Conservation (phyloP, 331 rosid species). For the Erythrophleum ivorense region DNA sequence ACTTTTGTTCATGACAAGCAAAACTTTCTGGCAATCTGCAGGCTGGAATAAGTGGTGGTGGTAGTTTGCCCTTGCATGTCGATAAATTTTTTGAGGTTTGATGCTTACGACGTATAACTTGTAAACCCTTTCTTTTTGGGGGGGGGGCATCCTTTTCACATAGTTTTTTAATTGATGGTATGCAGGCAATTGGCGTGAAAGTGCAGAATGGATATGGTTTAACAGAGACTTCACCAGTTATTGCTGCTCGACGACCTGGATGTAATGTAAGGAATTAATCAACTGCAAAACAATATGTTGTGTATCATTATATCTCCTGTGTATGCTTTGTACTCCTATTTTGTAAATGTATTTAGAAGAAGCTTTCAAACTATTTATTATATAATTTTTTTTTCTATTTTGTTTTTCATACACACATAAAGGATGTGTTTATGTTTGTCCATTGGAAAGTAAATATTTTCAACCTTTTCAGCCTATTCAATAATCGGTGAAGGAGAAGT, state of each 20-base stretch:
- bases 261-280: constrained; percentile 67
- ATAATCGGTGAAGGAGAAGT: background rate
- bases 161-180: constrained; percentile 27
- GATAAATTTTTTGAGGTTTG: constrained; percentile 93
- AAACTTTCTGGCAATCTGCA: constrained; percentile 54
- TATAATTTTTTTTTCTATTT: background rate
- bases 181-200: constrained; percentile 86
- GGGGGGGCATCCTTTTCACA: constrained; percentile 4
- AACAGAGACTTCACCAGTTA: constrained; percentile 89
- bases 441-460: background rate
- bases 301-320: constrained; percentile 9
- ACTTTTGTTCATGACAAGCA: constrained; percentile 30
- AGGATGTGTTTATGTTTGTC: background rate
- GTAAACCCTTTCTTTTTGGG: background rate
- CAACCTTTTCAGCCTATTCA: background rate
- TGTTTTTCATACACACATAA: background rate
- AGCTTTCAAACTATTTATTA: background rate
- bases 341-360: background rate
- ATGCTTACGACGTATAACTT: constrained; percentile 18
- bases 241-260: constrained; percentile 75
- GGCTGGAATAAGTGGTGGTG: constrained; percentile 98
- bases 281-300: constrained; percentile 15
- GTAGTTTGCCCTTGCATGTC: constrained; percentile 77
- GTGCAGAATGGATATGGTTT: constrained; percentile 96
- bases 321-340: background rate